Percentiles rank a stretch among this genome's conserved stretches.
phyloP scores from a whole-genome alignment of 495 filamentous ascomycete genomes.

The Penicillium silybi region DNA sequence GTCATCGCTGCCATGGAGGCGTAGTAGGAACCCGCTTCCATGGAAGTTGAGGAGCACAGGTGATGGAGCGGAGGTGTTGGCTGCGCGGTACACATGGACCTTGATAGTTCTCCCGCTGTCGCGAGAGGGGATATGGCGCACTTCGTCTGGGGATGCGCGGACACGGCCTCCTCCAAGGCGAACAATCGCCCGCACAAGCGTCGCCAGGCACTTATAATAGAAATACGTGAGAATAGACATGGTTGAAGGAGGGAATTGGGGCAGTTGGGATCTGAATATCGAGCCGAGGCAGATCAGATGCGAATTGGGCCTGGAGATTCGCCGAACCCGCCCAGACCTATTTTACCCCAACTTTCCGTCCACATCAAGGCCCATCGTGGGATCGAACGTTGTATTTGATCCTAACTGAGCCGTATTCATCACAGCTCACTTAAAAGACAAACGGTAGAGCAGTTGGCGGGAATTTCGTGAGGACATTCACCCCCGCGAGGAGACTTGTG shows the following conservation, averaged over 20 bases:
- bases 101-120: constrained; percentile 41
- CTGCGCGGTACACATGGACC: constrained; percentile 41
- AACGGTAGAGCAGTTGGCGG: too few relatives aligned
- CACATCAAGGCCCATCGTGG: too few relatives aligned
- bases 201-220: constrained; percentile 23
- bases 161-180: not conserved
- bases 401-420: too few relatives aligned
- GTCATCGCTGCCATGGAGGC: constrained; percentile 40
- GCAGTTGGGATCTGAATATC: not conserved
- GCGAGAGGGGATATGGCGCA: constrained; percentile 39
- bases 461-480: too few relatives aligned
- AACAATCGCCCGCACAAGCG: constrained; percentile 17
- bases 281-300: constrained; percentile 9
- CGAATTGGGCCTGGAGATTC: constrained; percentile 3
- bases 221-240: constrained; percentile 23
- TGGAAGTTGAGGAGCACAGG: constrained; percentile 46
- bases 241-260: not conserved
- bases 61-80: constrained; percentile 16
- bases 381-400: too few relatives aligned
- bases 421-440: too few relatives aligned
- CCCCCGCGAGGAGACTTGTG: too few relatives aligned
- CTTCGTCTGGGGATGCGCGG: constrained; percentile 26
- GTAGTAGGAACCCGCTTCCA: constrained; percentile 42
- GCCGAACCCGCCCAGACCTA: not conserved
- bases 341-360: too few relatives aligned